phyloP scores from a whole-genome alignment of 495 filamentous ascomycete genomes.

The Xylaria sp. region DNA sequence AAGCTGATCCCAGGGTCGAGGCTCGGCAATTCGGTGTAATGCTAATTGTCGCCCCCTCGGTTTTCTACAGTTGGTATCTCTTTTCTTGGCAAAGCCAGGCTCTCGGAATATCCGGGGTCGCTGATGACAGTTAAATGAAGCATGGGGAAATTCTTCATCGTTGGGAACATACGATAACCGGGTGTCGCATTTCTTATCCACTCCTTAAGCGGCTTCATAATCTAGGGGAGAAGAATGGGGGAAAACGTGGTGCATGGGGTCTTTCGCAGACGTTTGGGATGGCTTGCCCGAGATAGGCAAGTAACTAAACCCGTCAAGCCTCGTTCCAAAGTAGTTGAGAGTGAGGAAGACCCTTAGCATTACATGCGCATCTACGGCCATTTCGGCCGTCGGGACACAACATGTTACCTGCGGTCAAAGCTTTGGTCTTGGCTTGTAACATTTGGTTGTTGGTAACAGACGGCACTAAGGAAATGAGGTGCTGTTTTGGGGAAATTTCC shows the following conservation, averaged over 20 bases:
- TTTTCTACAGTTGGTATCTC: slow-evolving; percentile 2
- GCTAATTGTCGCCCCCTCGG: not conserved
- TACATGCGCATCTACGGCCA: slow-evolving; percentile 8
- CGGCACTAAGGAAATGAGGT: not conserved
- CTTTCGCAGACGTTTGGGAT: slow-evolving; percentile 9
- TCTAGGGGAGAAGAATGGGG: not conserved
- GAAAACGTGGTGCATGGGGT: slow-evolving; percentile 24
- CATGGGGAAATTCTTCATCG: slow-evolving; percentile 9
- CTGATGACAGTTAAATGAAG: not conserved
- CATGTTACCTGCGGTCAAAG: not conserved
- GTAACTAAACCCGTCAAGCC: slow-evolving; percentile 14
- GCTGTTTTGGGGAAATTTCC: slow-evolving; percentile 6
- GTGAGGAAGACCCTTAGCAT: not conserved
- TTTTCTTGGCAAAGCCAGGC: slow-evolving; percentile 7
- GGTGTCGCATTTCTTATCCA: slow-evolving; percentile 5
- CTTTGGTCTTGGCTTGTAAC: slow-evolving; percentile 5
- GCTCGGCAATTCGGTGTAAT: slow-evolving; percentile 21
- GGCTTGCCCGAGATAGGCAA: slow-evolving; percentile 22
- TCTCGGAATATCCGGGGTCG: slow-evolving; percentile 10
- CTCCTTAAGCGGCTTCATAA: not conserved
- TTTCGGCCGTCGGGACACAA: slow-evolving; percentile 6
- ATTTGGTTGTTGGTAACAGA: slow-evolving; percentile 3
- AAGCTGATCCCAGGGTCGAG: slow-evolving; percentile 1
- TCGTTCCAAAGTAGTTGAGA: slow-evolving; percentile 9
- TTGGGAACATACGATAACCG: slow-evolving; percentile 17